A percentile compares a stretch with the other conserved stretches of the same genome.
Evolutionary conservation across 2,329 filamentous ascomycete genomes (phyloP).

Genomic region (Trichoderma cornu-damae): DNA sequence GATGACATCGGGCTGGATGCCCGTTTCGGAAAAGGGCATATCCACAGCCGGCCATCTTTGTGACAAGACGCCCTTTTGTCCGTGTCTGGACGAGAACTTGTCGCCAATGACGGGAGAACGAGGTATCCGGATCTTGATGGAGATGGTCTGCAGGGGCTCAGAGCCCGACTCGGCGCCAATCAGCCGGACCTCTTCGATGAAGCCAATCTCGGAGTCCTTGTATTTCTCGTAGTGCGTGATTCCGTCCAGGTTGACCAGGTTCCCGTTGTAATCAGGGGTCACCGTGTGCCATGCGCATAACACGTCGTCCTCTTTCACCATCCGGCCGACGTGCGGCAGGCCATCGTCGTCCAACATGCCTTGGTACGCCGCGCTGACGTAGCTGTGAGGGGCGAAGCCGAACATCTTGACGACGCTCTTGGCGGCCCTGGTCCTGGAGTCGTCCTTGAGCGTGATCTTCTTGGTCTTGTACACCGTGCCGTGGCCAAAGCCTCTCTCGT

Average conservation of each 20-base stretch:
- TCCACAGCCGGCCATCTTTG: slow-evolving; percentile 92
- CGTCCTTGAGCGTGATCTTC: slow-evolving; percentile 79
- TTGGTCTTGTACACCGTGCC: slow-evolving; percentile 98
- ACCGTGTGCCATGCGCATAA: slow-evolving; percentile 89
- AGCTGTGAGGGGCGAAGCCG: slow-evolving; percentile 76
- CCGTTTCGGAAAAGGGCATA: slow-evolving; percentile 95
- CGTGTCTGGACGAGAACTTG: slow-evolving; percentile 98
- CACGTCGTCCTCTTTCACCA: slow-evolving; percentile 74
- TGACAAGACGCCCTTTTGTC: slow-evolving; percentile 94
- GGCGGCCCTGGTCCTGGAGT: slow-evolving; percentile 59
- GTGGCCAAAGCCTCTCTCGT: slow-evolving; percentile 92
- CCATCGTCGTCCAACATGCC: slow-evolving; percentile 80
- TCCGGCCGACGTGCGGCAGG: slow-evolving; percentile 71
- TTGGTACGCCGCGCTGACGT: slow-evolving; percentile 65
- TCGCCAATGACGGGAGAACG: slow-evolving; percentile 91
- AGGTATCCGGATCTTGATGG: slow-evolving; percentile 88
- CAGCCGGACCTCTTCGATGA: slow-evolving; percentile 86
- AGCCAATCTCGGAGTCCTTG: slow-evolving; percentile 84
- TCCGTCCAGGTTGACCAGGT: slow-evolving; percentile 79
- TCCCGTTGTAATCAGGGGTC: slow-evolving; percentile 68
- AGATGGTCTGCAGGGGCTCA: slow-evolving; percentile 81
- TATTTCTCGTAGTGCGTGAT: slow-evolving; percentile 87
- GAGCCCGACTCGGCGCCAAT: slow-evolving; percentile 79
- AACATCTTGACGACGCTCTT: slow-evolving; percentile 77
- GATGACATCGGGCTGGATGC: slow-evolving; percentile 95